Base-by-base conservation (phyloP, 2,329 filamentous ascomycete species). In the Nemania diffusa region DNA sequence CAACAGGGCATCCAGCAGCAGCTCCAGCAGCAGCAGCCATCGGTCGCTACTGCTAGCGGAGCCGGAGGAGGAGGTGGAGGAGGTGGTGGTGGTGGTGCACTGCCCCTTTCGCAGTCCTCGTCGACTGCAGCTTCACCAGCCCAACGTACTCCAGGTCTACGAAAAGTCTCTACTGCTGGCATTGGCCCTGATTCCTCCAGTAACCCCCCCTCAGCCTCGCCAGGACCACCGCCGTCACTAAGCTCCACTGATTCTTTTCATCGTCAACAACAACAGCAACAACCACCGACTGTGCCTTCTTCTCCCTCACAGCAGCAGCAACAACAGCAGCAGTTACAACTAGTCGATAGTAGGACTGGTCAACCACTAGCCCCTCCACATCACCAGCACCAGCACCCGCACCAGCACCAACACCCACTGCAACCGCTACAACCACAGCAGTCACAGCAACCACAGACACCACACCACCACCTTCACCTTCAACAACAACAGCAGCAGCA, bases 161-260 rank as follows among this genome's bases (percentile, higher is more conserved):
- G 74, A 64, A 73, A 68, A 62, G 71, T 73, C 40, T 75, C 74
- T 65, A 68, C 68, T 51, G 65, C 71, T 67, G 72, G 74, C 58
- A 61, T 74, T 65, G 65, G 65, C 22, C 65, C 68, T 24, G 72
- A 71, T 37, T 34, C 71, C 32, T 66, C 65, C 59, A 74, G 69
- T 71, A 78, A 73, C 72, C 79, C 80, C 78, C 79, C 78, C 76
- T 82, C 82, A 81, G 82, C 81, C 81, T 83, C 82, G 79, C 80
- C 83, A 65, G 78, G 80, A 29, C 66, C 61, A 46, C 65, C 71
- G 37, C 69, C 68, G 59, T 79, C 79, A 71, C 80, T 81, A 74
- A 82, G 80, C 79, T 83, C 83, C 64, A 82, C 78, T 77, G 82
- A 85, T 73, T 83, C 83, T 71, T 84, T 84, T 78, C 80, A 76